Evolutionary conservation across 257 asterid species (phyloP).

Genomic region (Plantago ovata): DNA sequence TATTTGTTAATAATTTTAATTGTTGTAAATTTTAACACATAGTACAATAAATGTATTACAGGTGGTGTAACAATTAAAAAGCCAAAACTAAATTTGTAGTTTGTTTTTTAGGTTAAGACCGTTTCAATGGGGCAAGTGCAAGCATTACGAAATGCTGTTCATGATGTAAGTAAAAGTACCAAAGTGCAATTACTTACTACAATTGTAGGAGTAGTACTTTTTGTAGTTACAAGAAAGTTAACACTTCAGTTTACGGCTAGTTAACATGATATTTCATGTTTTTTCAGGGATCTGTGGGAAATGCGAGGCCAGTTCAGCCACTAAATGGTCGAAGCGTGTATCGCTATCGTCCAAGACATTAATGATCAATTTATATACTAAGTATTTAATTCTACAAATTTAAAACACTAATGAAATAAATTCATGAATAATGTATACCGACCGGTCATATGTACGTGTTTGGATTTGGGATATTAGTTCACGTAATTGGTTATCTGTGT

Average conservation of each 20-base stretch:
- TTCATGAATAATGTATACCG: no score
- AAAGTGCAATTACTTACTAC: not conserved
- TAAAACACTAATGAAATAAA: no score
- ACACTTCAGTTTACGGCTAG: not conserved
- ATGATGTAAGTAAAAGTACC: constrained; percentile 41
- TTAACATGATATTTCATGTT: not conserved
- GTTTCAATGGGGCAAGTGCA: constrained; percentile 38
- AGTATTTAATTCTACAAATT: no score
- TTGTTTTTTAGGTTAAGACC: constrained; percentile 38
- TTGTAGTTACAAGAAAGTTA: not conserved
- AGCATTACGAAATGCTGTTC: constrained; percentile 36
- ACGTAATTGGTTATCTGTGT: no score
- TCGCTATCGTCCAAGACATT: not conserved
- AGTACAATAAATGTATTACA: not conserved
- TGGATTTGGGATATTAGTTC: no score
- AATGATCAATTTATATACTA: no score
- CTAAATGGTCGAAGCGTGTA: constrained; percentile 21
- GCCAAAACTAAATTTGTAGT: not conserved
- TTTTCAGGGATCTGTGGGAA: constrained; percentile 24
- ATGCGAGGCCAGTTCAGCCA: constrained; percentile 45
- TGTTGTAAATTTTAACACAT: not conserved
- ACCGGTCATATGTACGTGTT: no score
- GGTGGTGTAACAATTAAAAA: not conserved
- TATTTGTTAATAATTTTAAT: not conserved
- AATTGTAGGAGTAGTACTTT: not conserved